Evolutionary conservation across 2,329 filamentous ascomycete genomes (phyloP).

Genomic region (Ophiostoma sp.): DNA sequence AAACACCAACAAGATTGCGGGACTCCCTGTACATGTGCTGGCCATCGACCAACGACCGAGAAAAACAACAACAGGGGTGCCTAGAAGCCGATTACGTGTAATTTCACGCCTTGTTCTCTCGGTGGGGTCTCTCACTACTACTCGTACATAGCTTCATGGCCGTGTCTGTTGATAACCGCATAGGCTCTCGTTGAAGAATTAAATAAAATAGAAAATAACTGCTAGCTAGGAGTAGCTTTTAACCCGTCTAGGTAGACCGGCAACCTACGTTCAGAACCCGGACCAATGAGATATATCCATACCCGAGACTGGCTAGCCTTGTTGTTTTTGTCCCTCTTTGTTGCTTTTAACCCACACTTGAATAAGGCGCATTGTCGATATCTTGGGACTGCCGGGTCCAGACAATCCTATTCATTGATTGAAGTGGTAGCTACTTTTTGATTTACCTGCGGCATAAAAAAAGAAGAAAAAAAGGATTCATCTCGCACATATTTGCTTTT

Average conservation of each 20-base stretch:
- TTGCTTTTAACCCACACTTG: neutral
- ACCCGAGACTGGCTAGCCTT: constrained; percentile 17
- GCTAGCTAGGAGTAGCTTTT: neutral
- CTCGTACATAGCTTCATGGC: too few relatives aligned
- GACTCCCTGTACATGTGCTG: constrained; percentile 5
- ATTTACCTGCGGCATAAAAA: too few relatives aligned
- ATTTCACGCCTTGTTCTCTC: neutral
- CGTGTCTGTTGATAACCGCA: too few relatives aligned
- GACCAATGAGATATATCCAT: constrained; percentile 10
- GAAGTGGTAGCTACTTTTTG: too few relatives aligned
- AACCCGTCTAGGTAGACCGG: neutral
- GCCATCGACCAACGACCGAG: neutral
- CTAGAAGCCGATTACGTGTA: neutral
- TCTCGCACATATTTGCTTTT: too few relatives aligned
- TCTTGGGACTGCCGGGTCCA: too few relatives aligned
- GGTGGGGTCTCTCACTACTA: too few relatives aligned
- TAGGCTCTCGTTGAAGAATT: neutral
- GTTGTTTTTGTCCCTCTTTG: neutral
- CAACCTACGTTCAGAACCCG: neutral
- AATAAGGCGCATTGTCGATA: neutral
- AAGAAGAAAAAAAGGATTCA: too few relatives aligned
- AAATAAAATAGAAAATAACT: neutral
- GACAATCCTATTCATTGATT: too few relatives aligned
- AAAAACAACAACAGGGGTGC: neutral
- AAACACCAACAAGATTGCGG: constrained; percentile 1